Base-by-base conservation (phyloP, 441 rosid species). In the Eruca vesicaria region DNA sequence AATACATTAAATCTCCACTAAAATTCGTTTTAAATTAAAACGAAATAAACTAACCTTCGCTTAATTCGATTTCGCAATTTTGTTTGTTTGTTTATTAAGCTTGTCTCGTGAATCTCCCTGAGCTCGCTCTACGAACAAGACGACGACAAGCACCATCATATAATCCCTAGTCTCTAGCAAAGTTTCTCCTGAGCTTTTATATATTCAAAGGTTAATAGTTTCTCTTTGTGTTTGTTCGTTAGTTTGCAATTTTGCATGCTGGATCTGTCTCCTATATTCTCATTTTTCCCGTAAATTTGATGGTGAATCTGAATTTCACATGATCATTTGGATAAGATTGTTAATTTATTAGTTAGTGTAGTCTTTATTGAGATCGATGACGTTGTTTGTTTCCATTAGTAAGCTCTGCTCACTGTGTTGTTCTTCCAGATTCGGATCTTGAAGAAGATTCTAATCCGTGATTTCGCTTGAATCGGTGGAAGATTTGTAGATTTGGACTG, bases 61-160 rank as follows among this genome's bases (percentile, higher is more conserved):
- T 26, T 10, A 58, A 43, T 20, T 57, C 29, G 31, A 63, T 72
- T 63, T 50, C 36, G 31, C 38, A 4, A 7, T 19, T 9, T n/a
- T n/a, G n/a, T 9, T 9, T 20, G 0, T 36, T 9, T 28, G 14
- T 3, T 14, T n/a, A 1, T 28, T 19, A 38, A 31, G 43, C 29
- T 33, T 67, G 9, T 50, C 63, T 18, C 26, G 63, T 50, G 58
- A 52, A 2, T 23, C 16, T 23, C 53, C 14, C 20, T 48, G 26
- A 66, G 63, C 63, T 75, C 53, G 74, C 35, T 61, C 61, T 43
- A 66, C 52, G 52, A 45, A 67, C 62, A 59, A 35, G 68, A 74
- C 73, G 63, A 74, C 73, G 35, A 67, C 55, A 8, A 8, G 9
- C 32, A n/a, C n/a, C n/a, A 26, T 60, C 5, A 23, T 6, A 21